A percentile compares a stretch with the other conserved stretches of the same genome.
These are phyloP conservation scores for Xylaria intraflava DNA, from an alignment of 495 filamentous ascomycete genomes.

Conservation along the genomic window DNA sequence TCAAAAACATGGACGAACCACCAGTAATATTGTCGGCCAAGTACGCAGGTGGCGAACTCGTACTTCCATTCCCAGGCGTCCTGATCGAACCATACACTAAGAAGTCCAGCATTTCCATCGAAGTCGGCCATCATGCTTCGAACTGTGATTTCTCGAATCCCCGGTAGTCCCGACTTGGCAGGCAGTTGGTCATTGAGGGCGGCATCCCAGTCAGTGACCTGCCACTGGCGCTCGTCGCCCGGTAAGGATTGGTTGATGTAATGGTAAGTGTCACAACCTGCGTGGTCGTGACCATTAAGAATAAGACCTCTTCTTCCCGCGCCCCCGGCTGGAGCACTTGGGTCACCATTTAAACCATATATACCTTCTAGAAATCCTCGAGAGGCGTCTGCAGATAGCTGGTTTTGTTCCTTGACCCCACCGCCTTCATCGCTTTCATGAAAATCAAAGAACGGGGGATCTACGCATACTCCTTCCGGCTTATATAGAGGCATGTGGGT, in stretches of 20 bases:
- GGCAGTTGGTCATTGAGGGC: slow-evolving; percentile 26
- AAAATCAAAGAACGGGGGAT: slow-evolving; percentile 74
- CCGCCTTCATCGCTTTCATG: slow-evolving; percentile 45
- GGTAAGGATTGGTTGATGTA: slow-evolving; percentile 51
- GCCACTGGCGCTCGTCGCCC: slow-evolving; percentile 36
- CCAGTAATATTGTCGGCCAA: slow-evolving; percentile 89
- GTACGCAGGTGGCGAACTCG: slow-evolving; percentile 65
- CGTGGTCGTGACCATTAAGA: slow-evolving; percentile 89
- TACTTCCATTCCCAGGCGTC: slow-evolving; percentile 67
- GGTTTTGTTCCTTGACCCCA: slow-evolving; percentile 86
- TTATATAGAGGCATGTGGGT: slow-evolving; percentile 94
- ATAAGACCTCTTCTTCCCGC: slow-evolving; percentile 60
- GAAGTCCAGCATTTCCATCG: slow-evolving; percentile 77
- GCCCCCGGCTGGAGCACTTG: slow-evolving; percentile 46
- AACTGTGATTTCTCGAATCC: slow-evolving; percentile 83
- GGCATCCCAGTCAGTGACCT: slow-evolving; percentile 38
- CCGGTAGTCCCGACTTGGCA: slow-evolving; percentile 36
- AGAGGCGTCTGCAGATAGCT: slow-evolving; percentile 62
- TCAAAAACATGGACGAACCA: slow-evolving; percentile 78
- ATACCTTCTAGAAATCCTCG: slow-evolving; percentile 68
- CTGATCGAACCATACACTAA: slow-evolving; percentile 84
- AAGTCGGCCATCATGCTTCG: slow-evolving; percentile 98
- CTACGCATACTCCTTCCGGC: slow-evolving; percentile 70
- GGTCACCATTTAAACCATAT: slow-evolving; percentile 64
- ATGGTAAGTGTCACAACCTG: slow-evolving; percentile 85